A percentile compares a stretch with the other conserved stretches of the same genome.
These are phyloP conservation scores for Ochromonadaceae sp. DNA, from an alignment of 352 stramenopile genomes.

Conservation along the genomic window DNA sequence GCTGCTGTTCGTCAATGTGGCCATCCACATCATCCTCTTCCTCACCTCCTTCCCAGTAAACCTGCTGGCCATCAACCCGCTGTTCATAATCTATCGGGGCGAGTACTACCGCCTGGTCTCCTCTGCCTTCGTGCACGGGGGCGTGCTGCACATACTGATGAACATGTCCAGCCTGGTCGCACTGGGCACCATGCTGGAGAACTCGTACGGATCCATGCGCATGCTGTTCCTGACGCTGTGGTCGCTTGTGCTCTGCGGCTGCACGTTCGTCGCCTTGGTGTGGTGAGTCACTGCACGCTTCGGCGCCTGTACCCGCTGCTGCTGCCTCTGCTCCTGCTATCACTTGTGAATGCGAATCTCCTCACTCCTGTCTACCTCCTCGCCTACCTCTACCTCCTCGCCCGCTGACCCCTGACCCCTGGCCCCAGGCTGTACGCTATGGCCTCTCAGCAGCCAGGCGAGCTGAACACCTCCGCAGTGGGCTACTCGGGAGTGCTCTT, in stretches of 20 bases:
- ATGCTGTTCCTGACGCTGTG: constrained; percentile 35
- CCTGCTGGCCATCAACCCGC: neutral
- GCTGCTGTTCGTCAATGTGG: constrained; percentile 5
- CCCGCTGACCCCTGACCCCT: no score
- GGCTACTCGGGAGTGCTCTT: constrained; percentile 55
- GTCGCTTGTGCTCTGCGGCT: constrained; percentile 37
- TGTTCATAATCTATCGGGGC: constrained; percentile 16
- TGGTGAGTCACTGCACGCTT: no score
- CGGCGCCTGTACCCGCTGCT: no score
- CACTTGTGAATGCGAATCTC: no score
- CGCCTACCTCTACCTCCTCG: neutral
- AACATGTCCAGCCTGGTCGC: constrained; percentile 44
- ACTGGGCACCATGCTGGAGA: constrained; percentile 37
- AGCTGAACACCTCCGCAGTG: constrained; percentile 21
- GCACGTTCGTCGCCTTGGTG: constrained; percentile 34
- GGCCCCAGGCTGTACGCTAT: no score
- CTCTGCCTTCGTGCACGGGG: constrained; percentile 42
- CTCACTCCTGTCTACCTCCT: no score
- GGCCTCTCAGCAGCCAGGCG: neutral
- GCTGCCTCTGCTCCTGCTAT: no score
- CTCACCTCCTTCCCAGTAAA: neutral
- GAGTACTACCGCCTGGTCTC: constrained; percentile 47
- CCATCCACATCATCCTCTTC: constrained; percentile 11
- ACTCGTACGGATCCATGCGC: constrained; percentile 35
- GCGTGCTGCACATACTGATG: constrained; percentile 46